A percentile compares a stretch with the other conserved stretches of the same genome.
Evolutionary conservation across 2,329 filamentous ascomycete genomes (phyloP).

Genomic region (Helminthosporium solani): DNA sequence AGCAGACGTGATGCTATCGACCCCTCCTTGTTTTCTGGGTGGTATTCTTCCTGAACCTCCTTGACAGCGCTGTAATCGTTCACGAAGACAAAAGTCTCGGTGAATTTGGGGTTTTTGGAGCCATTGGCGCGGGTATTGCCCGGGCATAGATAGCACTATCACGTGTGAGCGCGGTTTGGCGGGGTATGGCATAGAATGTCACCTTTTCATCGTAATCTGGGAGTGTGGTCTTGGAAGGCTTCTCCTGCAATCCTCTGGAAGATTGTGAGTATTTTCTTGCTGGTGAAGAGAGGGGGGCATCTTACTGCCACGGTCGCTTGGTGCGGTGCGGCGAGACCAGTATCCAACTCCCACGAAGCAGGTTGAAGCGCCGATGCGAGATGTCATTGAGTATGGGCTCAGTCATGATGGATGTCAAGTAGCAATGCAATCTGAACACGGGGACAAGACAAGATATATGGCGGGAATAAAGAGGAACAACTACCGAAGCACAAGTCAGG

Average conservation of each 20-base stretch:
- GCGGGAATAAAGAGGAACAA: constrained; percentile 16
- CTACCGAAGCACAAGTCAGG: constrained; percentile 7
- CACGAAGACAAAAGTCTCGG: constrained; percentile 87
- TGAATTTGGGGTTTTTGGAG: constrained; percentile 81
- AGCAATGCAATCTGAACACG: constrained; percentile 8
- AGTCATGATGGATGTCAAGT: constrained; percentile 39
- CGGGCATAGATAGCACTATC: constrained; percentile 88
- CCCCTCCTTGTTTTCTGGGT: constrained; percentile 51
- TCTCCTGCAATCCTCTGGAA: constrained; percentile 51
- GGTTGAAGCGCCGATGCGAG: constrained; percentile 92
- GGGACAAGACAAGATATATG: constrained; percentile 17
- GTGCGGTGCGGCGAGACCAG: constrained; percentile 94
- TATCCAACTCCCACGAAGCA: constrained; percentile 84
- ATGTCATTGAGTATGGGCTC: constrained; percentile 74
- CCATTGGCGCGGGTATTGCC: constrained; percentile 87
- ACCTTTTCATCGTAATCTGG: constrained; percentile 75
- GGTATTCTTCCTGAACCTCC: constrained; percentile 83
- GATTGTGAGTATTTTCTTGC: background rate
- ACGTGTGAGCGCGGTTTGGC: constrained; percentile 20
- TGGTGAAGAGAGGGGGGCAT: background rate
- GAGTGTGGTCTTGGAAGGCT: constrained; percentile 48
- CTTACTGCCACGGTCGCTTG: constrained; percentile 97
- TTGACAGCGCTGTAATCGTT: constrained; percentile 98
- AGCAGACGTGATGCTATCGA: constrained; percentile 73
- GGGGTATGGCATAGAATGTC: constrained; percentile 10